Percentiles rank a stretch among this genome's conserved stretches.
Conservation (phyloP, 768 basidiomycete species). For the Amanita pseudoporphyria region DNA sequence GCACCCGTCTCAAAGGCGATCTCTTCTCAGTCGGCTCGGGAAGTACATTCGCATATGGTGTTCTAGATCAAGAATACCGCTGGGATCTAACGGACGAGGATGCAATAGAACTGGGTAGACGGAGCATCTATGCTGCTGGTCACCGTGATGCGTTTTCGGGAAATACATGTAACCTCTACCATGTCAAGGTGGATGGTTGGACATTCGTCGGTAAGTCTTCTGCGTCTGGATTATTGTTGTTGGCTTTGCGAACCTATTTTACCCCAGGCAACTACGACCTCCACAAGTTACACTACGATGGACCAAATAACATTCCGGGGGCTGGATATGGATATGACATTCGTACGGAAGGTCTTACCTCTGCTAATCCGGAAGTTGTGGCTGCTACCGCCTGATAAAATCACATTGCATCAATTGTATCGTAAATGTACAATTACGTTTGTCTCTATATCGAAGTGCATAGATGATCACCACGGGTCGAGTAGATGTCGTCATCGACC, state of each 20-base stretch:
- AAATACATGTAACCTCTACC: conserved; percentile 93
- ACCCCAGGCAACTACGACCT: conserved; percentile 87
- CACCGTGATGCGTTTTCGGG: conserved; percentile 96
- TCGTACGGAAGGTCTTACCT: conserved; percentile 49
- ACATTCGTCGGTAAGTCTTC: conserved; percentile 73
- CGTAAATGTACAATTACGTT: conserved; percentile 5
- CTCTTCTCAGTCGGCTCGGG: conserved; percentile 99
- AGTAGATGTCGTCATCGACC: conserved; percentile 9
- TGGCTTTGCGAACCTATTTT: neutral
- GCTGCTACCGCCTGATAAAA: conserved; percentile 15
- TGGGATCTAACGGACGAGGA: conserved; percentile 93
- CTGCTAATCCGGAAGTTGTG: conserved; percentile 33
- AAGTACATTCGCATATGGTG: conserved; percentile 98
- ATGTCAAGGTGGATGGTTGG: conserved; percentile 94
- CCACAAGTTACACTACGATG: conserved; percentile 85
- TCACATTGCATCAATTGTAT: neutral
- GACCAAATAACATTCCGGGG: conserved; percentile 58
- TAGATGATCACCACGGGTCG: neutral
- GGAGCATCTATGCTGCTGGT: conserved; percentile 94
- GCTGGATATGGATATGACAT: conserved; percentile 75
- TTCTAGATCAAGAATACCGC: conserved; percentile 88
- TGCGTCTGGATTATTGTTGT: neutral
- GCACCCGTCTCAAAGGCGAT: conserved; percentile 90
- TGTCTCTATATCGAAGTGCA: neutral
- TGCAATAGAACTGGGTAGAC: conserved; percentile 86